Evolutionary conservation across 2,329 filamentous ascomycete genomes (phyloP), one percentile per base, ranked within the genome.

Genomic region (Aspergillus carbonarius): DNA sequence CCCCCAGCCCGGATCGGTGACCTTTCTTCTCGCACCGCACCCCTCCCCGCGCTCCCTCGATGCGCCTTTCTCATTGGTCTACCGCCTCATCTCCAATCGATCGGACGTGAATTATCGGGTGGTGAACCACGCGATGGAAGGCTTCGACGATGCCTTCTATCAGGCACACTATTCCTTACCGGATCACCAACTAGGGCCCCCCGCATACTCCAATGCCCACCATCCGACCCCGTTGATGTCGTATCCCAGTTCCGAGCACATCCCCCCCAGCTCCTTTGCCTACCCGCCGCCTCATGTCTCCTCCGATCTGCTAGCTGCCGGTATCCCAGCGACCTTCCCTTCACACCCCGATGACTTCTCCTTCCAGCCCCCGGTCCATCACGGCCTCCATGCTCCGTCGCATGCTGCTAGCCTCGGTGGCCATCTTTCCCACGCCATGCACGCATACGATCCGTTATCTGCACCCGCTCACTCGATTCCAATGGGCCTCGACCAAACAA

Each of bases 361-460:
- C 17, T 23, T 65, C 42, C 63, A 66, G 6, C 35, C 37, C 10
- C n/a, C 37, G 10, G 51, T 9, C 20, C 51, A 30, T 40, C 51
- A 54, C 17, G 44, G 30, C 18, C 50, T 50, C 44, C 23, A 42
- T 17, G 20, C 42, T 32, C 40, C 23, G 35, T 17, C 23, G 46
- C 39, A 20, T n/a, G 13, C 39, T 18, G 46, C 42, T 40, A 48
- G 50, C 30, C 27, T 60, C 25, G 67, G 65, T 32, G 62, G 60
- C n/a, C 70, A 60, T 18, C 54, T 66, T 30, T 59, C 66, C n/a
- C 68, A 67, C 55, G 56, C 63, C 2, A 68, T 72, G 60, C 58
- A 70, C 44, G 48, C 63, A 5, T 72, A 72, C 54, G 68, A 72
- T 50, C 47, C 63, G 10, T 57, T 63, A 18, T 63, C 65, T 18